Conservation (phyloP, 2,329 filamentous ascomycete species). For the Cercospora zeina region DNA sequence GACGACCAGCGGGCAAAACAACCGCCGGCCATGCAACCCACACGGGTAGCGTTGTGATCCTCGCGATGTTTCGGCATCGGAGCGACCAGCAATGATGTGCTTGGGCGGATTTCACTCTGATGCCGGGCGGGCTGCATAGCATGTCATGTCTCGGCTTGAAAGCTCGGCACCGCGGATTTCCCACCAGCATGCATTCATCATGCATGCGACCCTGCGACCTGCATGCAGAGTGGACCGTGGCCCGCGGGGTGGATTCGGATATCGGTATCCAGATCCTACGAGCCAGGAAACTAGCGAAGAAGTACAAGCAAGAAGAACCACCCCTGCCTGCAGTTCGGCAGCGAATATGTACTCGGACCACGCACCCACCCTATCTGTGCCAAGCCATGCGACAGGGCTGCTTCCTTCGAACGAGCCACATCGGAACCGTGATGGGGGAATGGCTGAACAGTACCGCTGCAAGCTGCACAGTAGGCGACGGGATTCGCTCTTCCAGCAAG, state of each 20-base stretch:
- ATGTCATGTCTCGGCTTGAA: not conserved
- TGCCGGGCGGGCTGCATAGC: not conserved
- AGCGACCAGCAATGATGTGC: not conserved
- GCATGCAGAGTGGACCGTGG: slow-evolving; percentile 4
- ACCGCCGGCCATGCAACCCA: not conserved
- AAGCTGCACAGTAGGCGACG: too few relatives aligned
- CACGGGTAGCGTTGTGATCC: not conserved
- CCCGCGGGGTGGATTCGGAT: not conserved
- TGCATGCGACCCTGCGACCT: not conserved
- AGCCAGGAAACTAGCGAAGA: not conserved
- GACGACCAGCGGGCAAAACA: not conserved
- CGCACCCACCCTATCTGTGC: not conserved
- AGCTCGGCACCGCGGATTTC: slow-evolving; percentile 12
- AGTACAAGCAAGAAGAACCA: not conserved
- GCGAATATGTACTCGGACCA: slow-evolving; percentile 10
- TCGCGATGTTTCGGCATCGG: slow-evolving; percentile 5
- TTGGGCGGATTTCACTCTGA: not conserved
- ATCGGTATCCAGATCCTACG: not conserved
- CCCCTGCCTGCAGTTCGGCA: slow-evolving; percentile 2
- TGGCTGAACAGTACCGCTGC: too few relatives aligned
- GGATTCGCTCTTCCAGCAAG: too few relatives aligned
- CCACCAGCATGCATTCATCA: not conserved
- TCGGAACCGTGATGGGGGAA: too few relatives aligned
- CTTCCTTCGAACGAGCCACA: too few relatives aligned
- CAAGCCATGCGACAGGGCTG: not conserved